These are phyloP conservation scores for Cucumis cinereus DNA, from an alignment of 306 rosid genomes.

Conservation along the genomic window DNA sequence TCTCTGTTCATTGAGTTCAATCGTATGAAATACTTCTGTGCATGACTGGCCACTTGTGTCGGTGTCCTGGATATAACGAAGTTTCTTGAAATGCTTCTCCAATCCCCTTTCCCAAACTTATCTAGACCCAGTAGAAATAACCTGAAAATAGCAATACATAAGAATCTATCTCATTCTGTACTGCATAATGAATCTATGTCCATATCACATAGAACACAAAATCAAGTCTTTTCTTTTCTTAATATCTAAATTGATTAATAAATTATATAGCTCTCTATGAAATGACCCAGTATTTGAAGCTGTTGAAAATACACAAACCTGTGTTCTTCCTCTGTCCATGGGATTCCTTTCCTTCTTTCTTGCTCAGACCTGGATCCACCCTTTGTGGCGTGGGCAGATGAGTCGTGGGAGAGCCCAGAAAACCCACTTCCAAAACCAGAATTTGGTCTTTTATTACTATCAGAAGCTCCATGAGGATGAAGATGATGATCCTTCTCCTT, in stretches of 20 bases:
- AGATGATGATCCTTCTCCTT: slow-evolving; percentile 44
- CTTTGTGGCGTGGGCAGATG: slow-evolving; percentile 46
- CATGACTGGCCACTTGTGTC: slow-evolving; percentile 97
- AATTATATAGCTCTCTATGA: not conserved
- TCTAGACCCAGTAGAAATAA: slow-evolving; percentile 90
- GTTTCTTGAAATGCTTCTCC: slow-evolving; percentile 99
- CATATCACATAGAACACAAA: not conserved
- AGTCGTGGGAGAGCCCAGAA: slow-evolving; percentile 52
- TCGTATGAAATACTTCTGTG: slow-evolving; percentile 90
- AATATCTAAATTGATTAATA: not conserved
- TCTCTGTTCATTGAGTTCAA: slow-evolving; percentile 92
- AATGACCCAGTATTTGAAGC: not conserved
- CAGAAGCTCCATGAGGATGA: slow-evolving; percentile 34
- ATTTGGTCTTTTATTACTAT: slow-evolving; percentile 46
- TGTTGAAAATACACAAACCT: slow-evolving; percentile 36
- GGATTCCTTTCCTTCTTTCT: slow-evolving; percentile 89
- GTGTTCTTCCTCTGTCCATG: slow-evolving; percentile 99
- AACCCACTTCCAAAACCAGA: slow-evolving; percentile 51
- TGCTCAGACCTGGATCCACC: slow-evolving; percentile 87
- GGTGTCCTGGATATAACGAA: slow-evolving; percentile 94
- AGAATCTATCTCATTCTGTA: not conserved
- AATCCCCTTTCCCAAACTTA: slow-evolving; percentile 97
- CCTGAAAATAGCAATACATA: slow-evolving; percentile 26
- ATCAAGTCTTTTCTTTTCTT: not conserved
- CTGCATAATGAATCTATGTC: not conserved